phyloP scores from a whole-genome alignment of 1,284 basidiomycete genomes.

The Puccinia polysora region DNA sequence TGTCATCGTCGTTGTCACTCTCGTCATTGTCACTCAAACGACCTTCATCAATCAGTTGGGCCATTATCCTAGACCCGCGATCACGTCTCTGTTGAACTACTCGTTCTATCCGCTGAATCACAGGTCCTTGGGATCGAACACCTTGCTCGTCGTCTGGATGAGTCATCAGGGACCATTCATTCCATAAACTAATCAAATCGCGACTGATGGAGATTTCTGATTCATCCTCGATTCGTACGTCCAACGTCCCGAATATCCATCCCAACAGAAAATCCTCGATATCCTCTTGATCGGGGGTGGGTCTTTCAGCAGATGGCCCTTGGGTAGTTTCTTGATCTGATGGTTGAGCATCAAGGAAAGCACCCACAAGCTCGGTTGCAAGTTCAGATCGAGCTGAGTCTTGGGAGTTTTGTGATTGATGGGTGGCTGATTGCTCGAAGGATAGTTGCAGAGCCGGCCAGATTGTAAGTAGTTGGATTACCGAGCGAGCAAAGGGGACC shows the following conservation, averaged over 20 bases:
- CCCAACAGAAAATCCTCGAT: slow-evolving; percentile 12
- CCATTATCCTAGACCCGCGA: background rate
- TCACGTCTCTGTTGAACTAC: background rate
- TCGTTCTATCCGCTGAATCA: slow-evolving; percentile 8
- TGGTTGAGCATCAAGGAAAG: too few species aligned
- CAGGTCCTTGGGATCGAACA: background rate
- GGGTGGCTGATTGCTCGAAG: too few species aligned
- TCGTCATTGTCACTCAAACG: background rate
- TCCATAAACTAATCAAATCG: slow-evolving; percentile 1
- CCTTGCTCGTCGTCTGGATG: background rate
- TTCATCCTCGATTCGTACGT: too few species aligned
- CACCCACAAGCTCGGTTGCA: slow-evolving; percentile 16
- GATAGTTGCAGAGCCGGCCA: slow-evolving; percentile 23
- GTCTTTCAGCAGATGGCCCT: background rate
- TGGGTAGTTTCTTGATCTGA: background rate
- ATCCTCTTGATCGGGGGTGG: too few species aligned
- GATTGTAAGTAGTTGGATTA: slow-evolving; percentile 1
- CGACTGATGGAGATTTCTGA: background rate
- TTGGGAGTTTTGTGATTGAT: background rate
- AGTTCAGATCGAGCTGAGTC: background rate
- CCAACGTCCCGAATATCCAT: slow-evolving; percentile 9
- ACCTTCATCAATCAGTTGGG: background rate
- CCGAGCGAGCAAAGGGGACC: slow-evolving; percentile 7
- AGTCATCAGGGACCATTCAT: background rate
- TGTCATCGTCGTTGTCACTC: background rate